Base-by-base conservation (phyloP, 805 yeast species). In the Starmerella apis region DNA sequence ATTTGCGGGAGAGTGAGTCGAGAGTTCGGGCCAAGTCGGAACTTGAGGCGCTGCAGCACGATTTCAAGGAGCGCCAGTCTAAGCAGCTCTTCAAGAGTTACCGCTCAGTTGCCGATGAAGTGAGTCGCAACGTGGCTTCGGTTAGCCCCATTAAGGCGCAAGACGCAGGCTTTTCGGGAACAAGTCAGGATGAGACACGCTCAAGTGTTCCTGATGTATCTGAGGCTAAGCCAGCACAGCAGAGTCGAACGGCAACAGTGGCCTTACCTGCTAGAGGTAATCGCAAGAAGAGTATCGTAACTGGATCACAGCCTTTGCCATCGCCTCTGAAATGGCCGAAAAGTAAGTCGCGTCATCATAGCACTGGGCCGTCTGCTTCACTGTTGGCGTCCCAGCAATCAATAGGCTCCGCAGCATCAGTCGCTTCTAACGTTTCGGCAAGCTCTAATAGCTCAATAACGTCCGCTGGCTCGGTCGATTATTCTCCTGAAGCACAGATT, bases 1-100 rank as follows among this genome's bases (percentile, higher is more conserved):
- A 8, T 13, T 19, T 14, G 31, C 31, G 43, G 31, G 25, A 24
- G 25, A 4, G 11, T 6, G 6, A 19, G 19, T 2, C 23, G 2
- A 5, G 25, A 6, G 18, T n/a, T n/a, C n/a, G 18, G 22, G 43
- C 31, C 11, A 27, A 27, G 13, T 27, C 31, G 13, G 16, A 36
- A 7, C 4, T 23, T 28, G n/a, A 36, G 35, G 32, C n/a, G 16
- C 22, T 16, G 24, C 32, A 23, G 35, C 9, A 27, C 9, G 20
- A 33, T 11, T 23, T 33, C 20, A 13, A 11, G 8, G 20, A 16
- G 2, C 37, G 20, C 23, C 37, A 86, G 54, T 86, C 88, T 70
- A 83, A 86, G 63, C 88, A 80, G 65, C 72, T 90, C 57, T 92
- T 90, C 76, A 78, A 79, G 53, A 80, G 88, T 46, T 97, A 90